Percentiles rank a stretch among this genome's conserved stretches.
Evolutionary conservation across 1,139 yeast species (phyloP).

Genomic region (Meyerozyma smithsonii): DNA sequence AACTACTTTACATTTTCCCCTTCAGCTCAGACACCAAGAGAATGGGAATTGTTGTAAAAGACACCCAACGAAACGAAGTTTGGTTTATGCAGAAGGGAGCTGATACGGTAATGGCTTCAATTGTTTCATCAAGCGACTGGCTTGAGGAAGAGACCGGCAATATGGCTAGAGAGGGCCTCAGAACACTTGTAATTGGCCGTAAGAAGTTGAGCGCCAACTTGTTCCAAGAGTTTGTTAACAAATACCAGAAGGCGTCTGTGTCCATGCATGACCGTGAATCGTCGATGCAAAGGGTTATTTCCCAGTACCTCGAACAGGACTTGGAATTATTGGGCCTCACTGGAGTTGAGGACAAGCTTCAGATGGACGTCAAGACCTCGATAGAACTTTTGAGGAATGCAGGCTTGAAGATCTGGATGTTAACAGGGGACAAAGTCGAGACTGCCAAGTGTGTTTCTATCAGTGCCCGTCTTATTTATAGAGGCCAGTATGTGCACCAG

Average conservation of each 20-base stretch:
- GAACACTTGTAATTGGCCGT: conserved; percentile 90
- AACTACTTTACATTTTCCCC: conserved; percentile 81
- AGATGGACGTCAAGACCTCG: conserved; percentile 84
- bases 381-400: conserved; percentile 92
- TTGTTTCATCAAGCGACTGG: conserved; percentile 90
- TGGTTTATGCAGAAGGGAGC: conserved; percentile 96
- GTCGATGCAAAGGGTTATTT: conserved; percentile 63
- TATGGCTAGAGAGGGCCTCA: conserved; percentile 96
- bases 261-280: conserved; percentile 77
- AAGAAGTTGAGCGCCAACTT: conserved; percentile 54
- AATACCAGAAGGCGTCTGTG: conserved; percentile 68
- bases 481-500: conserved; percentile 92
- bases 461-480: conserved; percentile 82
- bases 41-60: conserved; percentile 86
- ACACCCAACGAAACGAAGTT: conserved; percentile 56
- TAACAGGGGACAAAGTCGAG: conserved; percentile 98
- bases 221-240: conserved; percentile 59
- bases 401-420: conserved; percentile 97
- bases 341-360: conserved; percentile 96
- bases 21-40: conserved; percentile 93
- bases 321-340: conserved; percentile 87
- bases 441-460: conserved; percentile 97
- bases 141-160: conserved; percentile 94
- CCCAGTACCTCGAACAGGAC: conserved; percentile 72
- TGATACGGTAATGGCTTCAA: conserved; percentile 86